A percentile compares a stretch with the other conserved stretches of the same genome.
Conservation (phyloP, 2,329 filamentous ascomycete genomes). For the Alternaria sp. region DNA sequence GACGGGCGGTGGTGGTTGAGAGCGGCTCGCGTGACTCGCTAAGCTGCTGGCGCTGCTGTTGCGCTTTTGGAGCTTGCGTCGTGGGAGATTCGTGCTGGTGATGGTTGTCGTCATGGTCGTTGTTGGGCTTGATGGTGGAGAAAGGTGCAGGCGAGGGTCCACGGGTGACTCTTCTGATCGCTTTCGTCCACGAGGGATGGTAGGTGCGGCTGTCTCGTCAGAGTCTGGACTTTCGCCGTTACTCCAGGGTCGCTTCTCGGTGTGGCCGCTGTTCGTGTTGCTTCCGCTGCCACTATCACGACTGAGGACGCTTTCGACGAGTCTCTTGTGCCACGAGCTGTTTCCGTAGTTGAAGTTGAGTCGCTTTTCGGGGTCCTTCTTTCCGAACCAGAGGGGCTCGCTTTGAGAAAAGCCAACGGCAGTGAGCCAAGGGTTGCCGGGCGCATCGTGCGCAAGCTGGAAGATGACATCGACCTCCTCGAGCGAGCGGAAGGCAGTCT, state of each 20-base stretch:
- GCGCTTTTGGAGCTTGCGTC: slow-evolving; percentile 11
- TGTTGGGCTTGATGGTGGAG: slow-evolving; percentile 1
- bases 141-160: slow-evolving; percentile 8
- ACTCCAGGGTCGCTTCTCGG: slow-evolving; percentile 1
- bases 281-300: slow-evolving; percentile 21
- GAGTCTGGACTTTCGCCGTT: slow-evolving; percentile 2
- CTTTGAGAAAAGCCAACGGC: slow-evolving; percentile 57
- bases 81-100: neutral
- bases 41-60: slow-evolving; percentile 9
- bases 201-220: neutral
- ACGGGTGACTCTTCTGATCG: slow-evolving; percentile 15
- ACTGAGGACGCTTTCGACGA: slow-evolving; percentile 20
- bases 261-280: slow-evolving; percentile 12
- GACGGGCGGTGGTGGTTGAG: neutral
- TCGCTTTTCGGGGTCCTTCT: slow-evolving; percentile 54
- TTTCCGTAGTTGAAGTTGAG: slow-evolving; percentile 57
- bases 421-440: slow-evolving; percentile 54
- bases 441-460: slow-evolving; percentile 56
- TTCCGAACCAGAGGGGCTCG: slow-evolving; percentile 64
- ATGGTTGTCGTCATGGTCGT: slow-evolving; percentile 15
- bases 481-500: slow-evolving; percentile 61
- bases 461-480: slow-evolving; percentile 76
- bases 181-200: neutral
- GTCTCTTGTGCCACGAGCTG: slow-evolving; percentile 33
- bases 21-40: neutral